Evolutionary conservation across 306 rosid genomes (phyloP).

Genomic region (Arachis hypogaea): DNA sequence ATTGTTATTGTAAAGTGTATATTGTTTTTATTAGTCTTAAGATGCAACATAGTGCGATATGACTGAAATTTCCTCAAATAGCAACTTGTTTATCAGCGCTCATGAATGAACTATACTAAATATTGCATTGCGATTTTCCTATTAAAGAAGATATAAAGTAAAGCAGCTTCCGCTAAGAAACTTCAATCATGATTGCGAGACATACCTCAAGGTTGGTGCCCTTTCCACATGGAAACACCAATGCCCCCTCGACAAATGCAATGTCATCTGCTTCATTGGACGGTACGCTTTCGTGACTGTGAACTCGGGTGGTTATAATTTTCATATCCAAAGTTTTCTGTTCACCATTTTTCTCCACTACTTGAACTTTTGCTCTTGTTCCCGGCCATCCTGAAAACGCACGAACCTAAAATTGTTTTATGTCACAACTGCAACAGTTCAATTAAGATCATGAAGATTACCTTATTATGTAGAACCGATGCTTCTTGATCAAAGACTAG

Average conservation of each 20-base stretch:
- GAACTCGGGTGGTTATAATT: constrained; percentile 74
- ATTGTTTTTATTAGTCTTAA: constrained; percentile 3
- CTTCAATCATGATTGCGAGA: constrained; percentile 21
- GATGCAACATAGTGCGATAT: not conserved
- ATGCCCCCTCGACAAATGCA: constrained; percentile 54
- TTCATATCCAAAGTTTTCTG: constrained; percentile 65
- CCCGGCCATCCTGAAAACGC: constrained; percentile 99
- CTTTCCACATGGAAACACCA: constrained; percentile 74
- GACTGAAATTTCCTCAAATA: constrained; percentile 22
- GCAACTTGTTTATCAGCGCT: not conserved
- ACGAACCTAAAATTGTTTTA: constrained; percentile 76
- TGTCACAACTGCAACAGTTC: constrained; percentile 49
- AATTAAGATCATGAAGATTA: constrained; percentile 46
- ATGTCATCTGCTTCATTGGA: constrained; percentile 57
- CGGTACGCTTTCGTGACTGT: constrained; percentile 43
- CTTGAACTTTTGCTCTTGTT: constrained; percentile 71
- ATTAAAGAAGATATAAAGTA: not conserved
- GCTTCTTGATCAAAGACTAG: constrained; percentile 82
- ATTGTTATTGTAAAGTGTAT: not conserved
- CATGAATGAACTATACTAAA: constrained; percentile 10
- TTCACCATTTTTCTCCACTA: constrained; percentile 54
- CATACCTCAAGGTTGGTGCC: constrained; percentile 77
- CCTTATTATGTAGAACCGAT: constrained; percentile 74
- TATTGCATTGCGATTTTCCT: not conserved
- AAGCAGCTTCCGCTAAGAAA: constrained; percentile 27